Percentiles rank a stretch among this genome's conserved stretches.
Evolutionary conservation across 1,284 basidiomycete species (phyloP).

Genomic region (Inonotus obliquus): DNA sequence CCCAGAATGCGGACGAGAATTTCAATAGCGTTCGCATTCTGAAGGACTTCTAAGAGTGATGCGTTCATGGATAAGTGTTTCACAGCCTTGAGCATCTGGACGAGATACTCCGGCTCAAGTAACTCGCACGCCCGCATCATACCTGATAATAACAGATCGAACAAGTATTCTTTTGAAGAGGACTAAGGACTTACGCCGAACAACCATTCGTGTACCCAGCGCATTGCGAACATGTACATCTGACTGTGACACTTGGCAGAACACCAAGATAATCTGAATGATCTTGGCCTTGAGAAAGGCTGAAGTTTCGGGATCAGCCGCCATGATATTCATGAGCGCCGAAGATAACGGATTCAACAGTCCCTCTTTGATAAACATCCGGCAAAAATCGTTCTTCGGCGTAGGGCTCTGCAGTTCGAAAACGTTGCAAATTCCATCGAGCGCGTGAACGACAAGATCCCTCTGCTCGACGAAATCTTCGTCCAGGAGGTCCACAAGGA

Average conservation of each 20-base stretch:
- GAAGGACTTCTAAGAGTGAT: conserved; percentile 84
- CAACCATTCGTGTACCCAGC: conserved; percentile 83
- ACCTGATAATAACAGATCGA: conserved; percentile 41
- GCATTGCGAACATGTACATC: conserved; percentile 91
- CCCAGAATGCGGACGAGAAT: conserved; percentile 82
- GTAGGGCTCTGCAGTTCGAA: conserved; percentile 95
- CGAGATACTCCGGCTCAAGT: conserved; percentile 79
- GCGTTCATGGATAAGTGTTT: conserved; percentile 95
- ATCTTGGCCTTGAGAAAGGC: conserved; percentile 83
- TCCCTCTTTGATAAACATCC: conserved; percentile 96
- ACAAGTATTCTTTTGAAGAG: conserved; percentile 2
- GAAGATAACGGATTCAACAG: conserved; percentile 89
- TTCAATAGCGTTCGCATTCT: conserved; percentile 95
- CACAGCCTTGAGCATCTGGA: conserved; percentile 89
- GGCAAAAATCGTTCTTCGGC: conserved; percentile 96
- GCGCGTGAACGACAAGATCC: conserved; percentile 89
- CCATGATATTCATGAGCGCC: conserved; percentile 85
- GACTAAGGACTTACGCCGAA: conserved; percentile 63
- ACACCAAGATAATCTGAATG: conserved; percentile 86
- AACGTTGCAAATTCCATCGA: conserved; percentile 92
- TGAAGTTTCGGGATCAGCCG: conserved; percentile 61
- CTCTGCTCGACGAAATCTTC: conserved; percentile 90
- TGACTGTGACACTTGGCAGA: conserved; percentile 92
- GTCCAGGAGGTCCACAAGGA: conserved; percentile 92
- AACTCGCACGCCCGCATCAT: conserved; percentile 80